A percentile compares a stretch with the other conserved stretches of the same genome.
Conservation (phyloP, 306 rosid genomes). For the Vigna trinervia region DNA sequence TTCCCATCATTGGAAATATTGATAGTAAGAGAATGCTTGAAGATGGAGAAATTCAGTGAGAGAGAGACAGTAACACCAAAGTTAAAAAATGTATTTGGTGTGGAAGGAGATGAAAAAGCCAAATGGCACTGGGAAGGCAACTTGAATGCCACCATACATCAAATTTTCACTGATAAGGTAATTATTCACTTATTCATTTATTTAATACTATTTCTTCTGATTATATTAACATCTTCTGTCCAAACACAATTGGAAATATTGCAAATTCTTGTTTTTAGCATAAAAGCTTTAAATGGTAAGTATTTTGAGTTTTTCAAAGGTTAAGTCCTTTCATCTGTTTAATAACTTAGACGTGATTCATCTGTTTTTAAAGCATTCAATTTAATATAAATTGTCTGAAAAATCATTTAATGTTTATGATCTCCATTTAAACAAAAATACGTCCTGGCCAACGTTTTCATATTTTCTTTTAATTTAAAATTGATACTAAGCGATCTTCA, state of each 20-base stretch:
- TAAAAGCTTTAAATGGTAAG: neutral
- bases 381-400: too few relatives aligned
- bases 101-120: neutral
- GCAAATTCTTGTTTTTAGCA: neutral
- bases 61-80: neutral
- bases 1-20: constrained; percentile 37
- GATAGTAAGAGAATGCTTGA: neutral
- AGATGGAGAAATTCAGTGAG: neutral
- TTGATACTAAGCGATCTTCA: too few relatives aligned
- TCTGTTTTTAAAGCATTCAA: too few relatives aligned
- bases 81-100: neutral
- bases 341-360: too few relatives aligned
- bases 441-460: too few relatives aligned
- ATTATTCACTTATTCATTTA: neutral
- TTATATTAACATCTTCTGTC: too few relatives aligned
- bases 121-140: constrained; percentile 30
- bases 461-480: too few relatives aligned
- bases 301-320: too few relatives aligned
- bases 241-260: neutral
- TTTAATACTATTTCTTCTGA: neutral
- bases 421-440: too few relatives aligned
- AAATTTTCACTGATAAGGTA: constrained; percentile 31
- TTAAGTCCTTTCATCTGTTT: too few relatives aligned
- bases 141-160: constrained; percentile 31
- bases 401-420: too few relatives aligned